Conservation (phyloP, 2,329 filamentous ascomycete genomes). For the Stagonosporopsis vannaccii region DNA sequence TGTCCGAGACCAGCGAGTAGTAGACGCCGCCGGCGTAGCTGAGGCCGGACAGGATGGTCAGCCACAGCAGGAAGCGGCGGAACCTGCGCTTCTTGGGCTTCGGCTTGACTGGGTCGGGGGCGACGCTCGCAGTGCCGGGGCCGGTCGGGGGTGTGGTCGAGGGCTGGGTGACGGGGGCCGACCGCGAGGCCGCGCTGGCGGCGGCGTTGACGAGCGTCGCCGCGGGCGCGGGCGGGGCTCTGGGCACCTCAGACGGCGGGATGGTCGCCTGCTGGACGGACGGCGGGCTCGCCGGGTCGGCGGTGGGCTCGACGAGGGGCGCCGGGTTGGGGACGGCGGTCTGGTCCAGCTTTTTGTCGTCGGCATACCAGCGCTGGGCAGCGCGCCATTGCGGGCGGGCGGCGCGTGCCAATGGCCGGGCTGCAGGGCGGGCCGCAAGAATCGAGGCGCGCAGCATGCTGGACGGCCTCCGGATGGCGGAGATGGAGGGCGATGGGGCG, state of each 20-base stretch:
- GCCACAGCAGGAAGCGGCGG: constrained; percentile 76
- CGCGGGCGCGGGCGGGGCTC: constrained; percentile 54
- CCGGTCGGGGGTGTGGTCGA: constrained; percentile 51
- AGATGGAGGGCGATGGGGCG: constrained; percentile 26
- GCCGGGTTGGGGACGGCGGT: constrained; percentile 47
- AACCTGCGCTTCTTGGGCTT: constrained; percentile 70
- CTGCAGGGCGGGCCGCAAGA: constrained; percentile 57
- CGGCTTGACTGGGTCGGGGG: constrained; percentile 56
- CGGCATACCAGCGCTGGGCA: constrained; percentile 60
- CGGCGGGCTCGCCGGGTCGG: constrained; percentile 46
- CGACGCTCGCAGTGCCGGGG: constrained; percentile 51
- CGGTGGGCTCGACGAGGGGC: constrained; percentile 49
- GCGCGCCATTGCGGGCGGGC: constrained; percentile 48
- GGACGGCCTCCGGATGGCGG: constrained; percentile 51
- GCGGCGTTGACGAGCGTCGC: constrained; percentile 36
- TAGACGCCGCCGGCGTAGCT: constrained; percentile 89
- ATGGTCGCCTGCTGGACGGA: constrained; percentile 49
- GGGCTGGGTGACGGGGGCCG: constrained; percentile 42
- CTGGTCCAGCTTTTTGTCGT: constrained; percentile 54
- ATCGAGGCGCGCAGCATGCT: constrained; percentile 65
- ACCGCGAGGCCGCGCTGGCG: constrained; percentile 38
- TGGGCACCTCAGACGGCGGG: constrained; percentile 58
- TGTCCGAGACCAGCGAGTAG: constrained; percentile 92
- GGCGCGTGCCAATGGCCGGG: constrained; percentile 41
- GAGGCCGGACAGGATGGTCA: constrained; percentile 77